Conservation (phyloP, 345 rosid genomes). For the Rhodamnia rubescens region DNA sequence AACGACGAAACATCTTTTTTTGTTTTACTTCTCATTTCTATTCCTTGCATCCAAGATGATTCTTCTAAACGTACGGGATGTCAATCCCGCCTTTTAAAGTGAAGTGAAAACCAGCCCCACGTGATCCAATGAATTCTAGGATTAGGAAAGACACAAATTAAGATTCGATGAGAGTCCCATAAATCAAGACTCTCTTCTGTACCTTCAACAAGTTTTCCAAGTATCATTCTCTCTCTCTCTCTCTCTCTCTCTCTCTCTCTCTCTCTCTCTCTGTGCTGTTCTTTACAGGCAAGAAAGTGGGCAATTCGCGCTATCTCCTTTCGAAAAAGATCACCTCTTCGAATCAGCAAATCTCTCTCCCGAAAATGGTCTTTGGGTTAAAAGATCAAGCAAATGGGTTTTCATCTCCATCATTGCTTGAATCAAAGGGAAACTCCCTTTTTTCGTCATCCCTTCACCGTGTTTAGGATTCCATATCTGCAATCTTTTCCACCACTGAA, state of each 20-base stretch:
- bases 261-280: neutral
- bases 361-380: neutral
- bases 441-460: neutral
- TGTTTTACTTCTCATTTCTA: too few species aligned
- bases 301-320: neutral
- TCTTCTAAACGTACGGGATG: neutral
- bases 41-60: neutral
- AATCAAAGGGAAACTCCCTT: neutral
- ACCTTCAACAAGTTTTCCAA: neutral
- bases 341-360: neutral
- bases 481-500: neutral
- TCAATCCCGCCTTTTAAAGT: neutral
- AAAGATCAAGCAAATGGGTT: neutral
- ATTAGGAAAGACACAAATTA: neutral
- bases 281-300: conserved; percentile 23
- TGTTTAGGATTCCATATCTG: neutral
- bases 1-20: too few species aligned
- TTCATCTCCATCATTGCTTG: neutral
- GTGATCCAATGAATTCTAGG: neutral
- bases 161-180: neutral
- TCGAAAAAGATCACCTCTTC: neutral
- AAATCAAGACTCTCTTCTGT: neutral
- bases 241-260: too few species aligned
- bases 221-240: neutral
- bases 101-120: neutral